These are phyloP conservation scores for Fusarium annulatum DNA, from an alignment of 2,329 filamentous ascomycete genomes.

Conservation along the genomic window DNA sequence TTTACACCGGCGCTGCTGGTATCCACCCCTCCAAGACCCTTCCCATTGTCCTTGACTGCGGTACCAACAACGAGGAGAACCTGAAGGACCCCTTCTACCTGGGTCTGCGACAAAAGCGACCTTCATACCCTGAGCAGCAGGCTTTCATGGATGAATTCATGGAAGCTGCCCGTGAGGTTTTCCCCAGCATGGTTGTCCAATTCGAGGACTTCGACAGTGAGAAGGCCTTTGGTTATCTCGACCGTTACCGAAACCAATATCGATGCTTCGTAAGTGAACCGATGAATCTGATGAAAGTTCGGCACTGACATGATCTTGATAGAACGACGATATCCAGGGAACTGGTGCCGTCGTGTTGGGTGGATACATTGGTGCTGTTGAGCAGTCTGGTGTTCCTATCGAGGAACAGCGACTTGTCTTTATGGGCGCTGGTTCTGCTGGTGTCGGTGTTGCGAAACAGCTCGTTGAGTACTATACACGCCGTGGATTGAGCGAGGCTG, in stretches of 20 bases:
- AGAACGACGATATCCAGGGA: slow-evolving; percentile 96
- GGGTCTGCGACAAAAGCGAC: slow-evolving; percentile 85
- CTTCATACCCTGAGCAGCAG: slow-evolving; percentile 80
- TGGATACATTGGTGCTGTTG: slow-evolving; percentile 81
- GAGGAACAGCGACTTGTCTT: slow-evolving; percentile 96
- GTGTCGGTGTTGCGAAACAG: slow-evolving; percentile 97
- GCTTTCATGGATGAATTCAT: slow-evolving; percentile 98
- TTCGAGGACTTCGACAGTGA: slow-evolving; percentile 98
- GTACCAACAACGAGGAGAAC: slow-evolving; percentile 74
- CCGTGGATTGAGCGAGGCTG: slow-evolving; percentile 87
- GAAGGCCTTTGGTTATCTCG: slow-evolving; percentile 90
- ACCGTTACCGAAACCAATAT: slow-evolving; percentile 87
- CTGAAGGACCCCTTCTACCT: slow-evolving; percentile 83
- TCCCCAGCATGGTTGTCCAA: slow-evolving; percentile 78
- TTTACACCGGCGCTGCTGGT: slow-evolving; percentile 95
- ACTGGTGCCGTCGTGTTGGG: slow-evolving; percentile 95
- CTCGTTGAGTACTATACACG: slow-evolving; percentile 97
- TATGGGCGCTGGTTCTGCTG: slow-evolving; percentile 93
- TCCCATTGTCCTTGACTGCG: slow-evolving; percentile 74
- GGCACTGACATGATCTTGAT: slow-evolving; percentile 24
- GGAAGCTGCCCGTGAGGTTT: slow-evolving; percentile 83
- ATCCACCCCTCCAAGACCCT: slow-evolving; percentile 90
- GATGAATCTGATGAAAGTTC: neutral
- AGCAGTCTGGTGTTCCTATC: slow-evolving; percentile 84
- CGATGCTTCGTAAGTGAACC: slow-evolving; percentile 76